Conservation (phyloP, 495 filamentous ascomycete species). For the Neurospora discreta region DNA sequence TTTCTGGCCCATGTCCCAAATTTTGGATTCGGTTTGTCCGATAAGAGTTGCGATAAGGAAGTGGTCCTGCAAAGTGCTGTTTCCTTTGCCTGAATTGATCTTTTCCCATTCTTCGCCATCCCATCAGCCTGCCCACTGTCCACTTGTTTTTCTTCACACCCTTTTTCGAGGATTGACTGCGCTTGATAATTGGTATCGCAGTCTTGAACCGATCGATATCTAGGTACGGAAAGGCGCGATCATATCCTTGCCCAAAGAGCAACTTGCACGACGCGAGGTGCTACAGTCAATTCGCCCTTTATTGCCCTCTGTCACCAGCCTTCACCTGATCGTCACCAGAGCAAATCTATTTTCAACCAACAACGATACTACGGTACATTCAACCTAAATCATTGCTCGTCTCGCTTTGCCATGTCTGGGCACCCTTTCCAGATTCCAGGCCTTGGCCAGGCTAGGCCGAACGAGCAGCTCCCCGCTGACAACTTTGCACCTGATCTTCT, state of each 20-base stretch:
- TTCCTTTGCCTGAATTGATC: not conserved
- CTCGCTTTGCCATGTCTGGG: slow-evolving; percentile 29
- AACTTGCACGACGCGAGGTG: not conserved
- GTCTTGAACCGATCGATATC: not conserved
- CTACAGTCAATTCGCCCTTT: not conserved
- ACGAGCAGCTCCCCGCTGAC: slow-evolving; percentile 14
- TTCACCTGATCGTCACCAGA: not conserved
- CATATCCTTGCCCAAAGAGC: not conserved
- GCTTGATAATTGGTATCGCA: not conserved
- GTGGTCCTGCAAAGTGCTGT: not conserved
- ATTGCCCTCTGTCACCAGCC: not conserved
- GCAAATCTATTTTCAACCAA: not conserved
- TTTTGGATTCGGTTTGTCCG: not conserved
- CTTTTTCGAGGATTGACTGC: not conserved
- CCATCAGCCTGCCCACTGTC: not conserved
- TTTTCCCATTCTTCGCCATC: not conserved
- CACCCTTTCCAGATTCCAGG: slow-evolving; percentile 28
- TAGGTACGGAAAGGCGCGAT: not conserved
- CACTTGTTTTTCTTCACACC: not conserved
- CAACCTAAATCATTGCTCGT: not conserved
- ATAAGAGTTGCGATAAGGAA: not conserved
- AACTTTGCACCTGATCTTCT: slow-evolving; percentile 15
- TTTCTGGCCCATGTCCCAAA: slow-evolving; percentile 12
- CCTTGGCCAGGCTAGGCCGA: slow-evolving; percentile 21
- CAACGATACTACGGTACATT: not conserved